Percentiles rank a stretch among this genome's conserved stretches.
Conservation (phyloP, 2,329 filamentous ascomycete genomes). For the Colletotrichum sojae region DNA sequence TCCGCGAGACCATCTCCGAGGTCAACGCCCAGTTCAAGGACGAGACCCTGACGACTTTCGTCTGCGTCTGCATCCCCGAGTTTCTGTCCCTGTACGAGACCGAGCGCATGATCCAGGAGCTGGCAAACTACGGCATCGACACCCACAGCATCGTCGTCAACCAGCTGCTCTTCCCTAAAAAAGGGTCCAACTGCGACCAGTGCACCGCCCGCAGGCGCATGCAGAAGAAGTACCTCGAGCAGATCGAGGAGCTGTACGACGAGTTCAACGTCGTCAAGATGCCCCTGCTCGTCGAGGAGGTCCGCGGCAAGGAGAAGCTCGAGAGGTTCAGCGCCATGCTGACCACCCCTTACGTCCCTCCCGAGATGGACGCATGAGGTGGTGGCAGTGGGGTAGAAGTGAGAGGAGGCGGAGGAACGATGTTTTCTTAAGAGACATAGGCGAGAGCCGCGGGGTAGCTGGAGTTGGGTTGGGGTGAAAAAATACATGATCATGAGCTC, state of each 20-base stretch:
- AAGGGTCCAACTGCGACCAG: conserved; percentile 90
- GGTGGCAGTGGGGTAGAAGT: not conserved
- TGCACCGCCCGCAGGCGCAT: conserved; percentile 96
- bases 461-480: conserved; percentile 6
- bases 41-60: conserved; percentile 93
- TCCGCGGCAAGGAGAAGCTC: conserved; percentile 93
- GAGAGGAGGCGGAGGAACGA: too few relatives aligned
- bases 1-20: conserved; percentile 93
- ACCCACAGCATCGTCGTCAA: conserved; percentile 98
- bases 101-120: conserved; percentile 99
- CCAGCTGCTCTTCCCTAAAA: conserved; percentile 93
- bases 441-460: not conserved
- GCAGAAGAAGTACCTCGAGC: conserved; percentile 99
- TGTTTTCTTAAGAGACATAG: too few relatives aligned
- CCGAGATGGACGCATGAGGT: conserved; percentile 53
- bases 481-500: conserved; percentile 18
- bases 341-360: conserved; percentile 81
- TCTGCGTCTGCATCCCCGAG: conserved; percentile 98
- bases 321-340: conserved; percentile 93
- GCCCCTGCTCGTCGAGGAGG: conserved; percentile 95
- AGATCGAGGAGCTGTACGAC: conserved; percentile 98
- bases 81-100: conserved; percentile 98
- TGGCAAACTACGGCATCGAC: conserved; percentile 93
- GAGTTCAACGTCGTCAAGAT: conserved; percentile 99
- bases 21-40: conserved; percentile 99